phyloP scores from a whole-genome alignment of 2,329 filamentous ascomycete genomes.

The Leptoxyphium fumago region DNA sequence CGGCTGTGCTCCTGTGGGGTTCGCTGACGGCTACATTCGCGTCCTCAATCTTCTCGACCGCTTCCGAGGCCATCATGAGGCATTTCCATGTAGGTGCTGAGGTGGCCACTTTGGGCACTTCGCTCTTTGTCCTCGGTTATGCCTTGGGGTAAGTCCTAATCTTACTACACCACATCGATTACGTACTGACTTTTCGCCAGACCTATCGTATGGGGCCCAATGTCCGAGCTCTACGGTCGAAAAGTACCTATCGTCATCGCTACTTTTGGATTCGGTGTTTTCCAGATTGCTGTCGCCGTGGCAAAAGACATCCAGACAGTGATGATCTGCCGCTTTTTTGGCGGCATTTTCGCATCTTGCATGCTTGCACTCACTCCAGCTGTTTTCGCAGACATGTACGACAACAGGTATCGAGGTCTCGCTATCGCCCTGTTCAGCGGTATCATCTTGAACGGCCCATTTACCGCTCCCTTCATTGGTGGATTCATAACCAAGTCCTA shows the following conservation, averaged over 20 bases:
- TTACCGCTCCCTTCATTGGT: slow-evolving; percentile 18
- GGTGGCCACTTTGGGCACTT: slow-evolving; percentile 22
- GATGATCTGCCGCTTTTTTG: slow-evolving; percentile 25
- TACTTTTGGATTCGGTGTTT: slow-evolving; percentile 24
- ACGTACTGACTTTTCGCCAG: slow-evolving; percentile 4
- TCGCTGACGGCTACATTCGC: slow-evolving; percentile 56
- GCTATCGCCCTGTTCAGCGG: slow-evolving; percentile 24
- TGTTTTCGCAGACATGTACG: slow-evolving; percentile 43
- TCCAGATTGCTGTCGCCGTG: slow-evolving; percentile 32
- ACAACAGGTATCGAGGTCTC: slow-evolving; percentile 23
- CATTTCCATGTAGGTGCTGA: slow-evolving; percentile 29
- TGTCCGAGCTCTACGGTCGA: slow-evolving; percentile 27
- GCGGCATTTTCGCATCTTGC: slow-evolving; percentile 22
- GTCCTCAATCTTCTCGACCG: slow-evolving; percentile 26
- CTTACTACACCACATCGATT: slow-evolving; percentile 3
- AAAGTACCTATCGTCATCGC: slow-evolving; percentile 18
- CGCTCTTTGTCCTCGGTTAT: slow-evolving; percentile 26
- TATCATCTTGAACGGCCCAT: slow-evolving; percentile 21
- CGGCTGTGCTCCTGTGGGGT: slow-evolving; percentile 55
- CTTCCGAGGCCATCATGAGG: slow-evolving; percentile 25
- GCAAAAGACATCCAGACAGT: slow-evolving; percentile 24
- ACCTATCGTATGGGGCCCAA: slow-evolving; percentile 34
- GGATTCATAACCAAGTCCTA: slow-evolving; percentile 19
- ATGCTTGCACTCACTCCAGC: slow-evolving; percentile 34
- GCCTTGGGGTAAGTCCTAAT: slow-evolving; percentile 12